A percentile compares a stretch with the other conserved stretches of the same genome.
Conservation (phyloP, 2,329 filamentous ascomycete genomes). For the Pseudogymnoascus sp. region DNA sequence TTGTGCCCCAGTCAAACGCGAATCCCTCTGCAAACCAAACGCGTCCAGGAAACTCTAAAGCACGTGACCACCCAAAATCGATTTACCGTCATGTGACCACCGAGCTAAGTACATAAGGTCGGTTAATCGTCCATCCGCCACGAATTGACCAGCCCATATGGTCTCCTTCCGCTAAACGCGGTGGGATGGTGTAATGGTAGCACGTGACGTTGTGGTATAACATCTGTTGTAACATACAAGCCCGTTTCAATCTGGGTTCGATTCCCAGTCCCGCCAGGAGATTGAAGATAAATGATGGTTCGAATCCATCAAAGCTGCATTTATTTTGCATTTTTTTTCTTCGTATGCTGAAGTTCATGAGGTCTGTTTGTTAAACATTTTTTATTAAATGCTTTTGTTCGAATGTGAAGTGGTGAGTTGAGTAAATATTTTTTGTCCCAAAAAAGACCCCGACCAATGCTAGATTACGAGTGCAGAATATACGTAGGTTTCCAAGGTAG, state of each 20-base stretch:
- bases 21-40: neutral
- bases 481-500: too few relatives aligned
- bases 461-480: neutral
- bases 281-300: slow-evolving; percentile 23
- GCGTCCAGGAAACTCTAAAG: neutral
- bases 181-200: slow-evolving; percentile 10
- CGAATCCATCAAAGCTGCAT: slow-evolving; percentile 18
- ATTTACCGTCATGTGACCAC: neutral
- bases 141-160: slow-evolving; percentile 1
- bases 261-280: slow-evolving; percentile 29
- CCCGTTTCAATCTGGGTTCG: slow-evolving; percentile 31
- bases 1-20: neutral
- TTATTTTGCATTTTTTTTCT: slow-evolving; percentile 19
- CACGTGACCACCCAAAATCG: neutral
- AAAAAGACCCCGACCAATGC: neutral
- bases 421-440: neutral
- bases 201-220: slow-evolving; percentile 22
- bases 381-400: neutral
- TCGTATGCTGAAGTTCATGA: neutral
- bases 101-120: neutral
- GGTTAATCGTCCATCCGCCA: neutral
- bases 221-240: slow-evolving; percentile 15
- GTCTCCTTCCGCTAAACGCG: slow-evolving; percentile 3
- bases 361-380: neutral
- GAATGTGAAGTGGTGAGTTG: neutral